Base-by-base conservation (phyloP, 2,329 filamentous ascomycete genomes). In the Scorias spongiosa region DNA sequence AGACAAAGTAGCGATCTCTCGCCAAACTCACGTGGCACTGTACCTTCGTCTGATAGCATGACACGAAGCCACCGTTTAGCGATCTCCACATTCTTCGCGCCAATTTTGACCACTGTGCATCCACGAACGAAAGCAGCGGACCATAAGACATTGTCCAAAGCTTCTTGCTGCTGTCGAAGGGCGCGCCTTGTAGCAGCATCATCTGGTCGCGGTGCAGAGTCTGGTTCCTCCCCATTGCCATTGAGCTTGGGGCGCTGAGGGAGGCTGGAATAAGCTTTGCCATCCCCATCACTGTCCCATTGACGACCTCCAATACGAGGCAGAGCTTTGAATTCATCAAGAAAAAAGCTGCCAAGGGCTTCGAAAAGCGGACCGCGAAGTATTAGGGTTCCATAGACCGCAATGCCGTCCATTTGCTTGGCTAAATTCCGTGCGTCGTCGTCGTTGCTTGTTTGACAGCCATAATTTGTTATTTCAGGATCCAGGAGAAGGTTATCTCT, bases 21-120 rank as follows among this genome's bases (percentile, higher is more conserved):
- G 1, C 89, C 89, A 67, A 95, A 95, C 10, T 75, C 65, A 42
- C 66, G 61, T 12, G 72, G 65, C 9, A 94, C 69, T 49, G 76
- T 88, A 1, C 83, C 84, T 60, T 94, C 85, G 48, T 76, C 72
- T 39, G 70, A 64, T 40, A 94, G 66, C 75, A 95, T 83, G 6
- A 70, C 71, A 9, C 78, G 77, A 46, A 96, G 70, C 86, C 88
- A 96, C 40, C 74, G 66, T 51, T 84, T 76, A 3, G 81, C 87
- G 20, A 80, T 81, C 60, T 96, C 87, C 18, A 94, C 81, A 39
- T 80, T 81, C 44, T 71, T 72, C 1, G 88, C 84, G 1, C 84
- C 86, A 60, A 96, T 93, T 61, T 96, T 96, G 52, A 96, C 81
- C 20, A 95, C 72, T 2, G 91, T 81, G 56, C 89, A 94, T 3